Base-by-base conservation (phyloP, 2,329 filamentous ascomycete species). In the Aureobasidium sp. region DNA sequence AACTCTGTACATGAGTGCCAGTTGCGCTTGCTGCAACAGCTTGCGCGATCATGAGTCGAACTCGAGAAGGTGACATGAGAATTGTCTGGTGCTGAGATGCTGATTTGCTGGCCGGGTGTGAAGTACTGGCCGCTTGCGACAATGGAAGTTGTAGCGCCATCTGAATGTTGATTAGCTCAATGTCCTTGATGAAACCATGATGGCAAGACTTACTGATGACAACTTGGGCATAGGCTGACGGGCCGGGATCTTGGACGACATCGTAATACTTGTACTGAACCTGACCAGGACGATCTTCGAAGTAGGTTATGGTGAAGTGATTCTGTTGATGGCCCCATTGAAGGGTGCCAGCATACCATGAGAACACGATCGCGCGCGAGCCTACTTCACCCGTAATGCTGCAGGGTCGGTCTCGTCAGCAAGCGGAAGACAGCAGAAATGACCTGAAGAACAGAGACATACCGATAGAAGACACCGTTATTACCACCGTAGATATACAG, bases 221-320 rank as follows among this genome's bases (percentile, higher is more conserved):
- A 2, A 44, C 43, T 24, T 24, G 8, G 1, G 27, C 24, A 9
- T 8, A 34, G 8, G 32, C 36, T 10, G 26, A 44, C 26, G 29
- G 39, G 39, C 29, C 24, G 20, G 41, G 55, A 29, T 32, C 26
- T 26, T 47, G 39, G 13, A 59, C 29, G 8, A 43, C 55, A 41
- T 59, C 55, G 32, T 59, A 59, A 41, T 59, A 59, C 43, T 59
- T 59, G 41, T 47, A 59, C 27, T 59, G 55, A 13, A 59, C 24
- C 41, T 59, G 15, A 12, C 43, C 43, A 29, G 55, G 39, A 29
- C 26, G n/a, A 37, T 44, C 55, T n/a, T 59, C 55, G 34, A 46
- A 59, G 27, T 44, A 59, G 17, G 55, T 59, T 2, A 37, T 26
- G 20, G 55, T 59, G 41, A 47, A 27, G 27, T 59, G 55, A 9